These are phyloP conservation scores for Nemania abortiva DNA, from an alignment of 2,329 filamentous ascomycete genomes.

Conservation along the genomic window DNA sequence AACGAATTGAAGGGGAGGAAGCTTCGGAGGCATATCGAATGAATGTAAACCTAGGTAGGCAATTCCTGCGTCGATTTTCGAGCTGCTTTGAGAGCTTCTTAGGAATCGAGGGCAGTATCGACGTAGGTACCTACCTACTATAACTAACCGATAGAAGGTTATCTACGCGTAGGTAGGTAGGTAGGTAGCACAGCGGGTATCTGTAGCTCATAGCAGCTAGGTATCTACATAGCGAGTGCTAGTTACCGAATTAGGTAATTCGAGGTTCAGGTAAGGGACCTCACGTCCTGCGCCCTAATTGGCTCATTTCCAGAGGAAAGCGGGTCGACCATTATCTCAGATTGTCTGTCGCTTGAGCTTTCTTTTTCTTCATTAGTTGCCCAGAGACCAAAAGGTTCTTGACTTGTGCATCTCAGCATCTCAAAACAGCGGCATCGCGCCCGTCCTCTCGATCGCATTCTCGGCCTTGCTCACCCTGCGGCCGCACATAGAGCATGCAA, in stretches of 20 bases:
- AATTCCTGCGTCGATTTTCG: background rate
- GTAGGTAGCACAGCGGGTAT: too few relatives aligned
- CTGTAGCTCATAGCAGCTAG: too few relatives aligned
- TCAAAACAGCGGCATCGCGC: constrained; percentile 11
- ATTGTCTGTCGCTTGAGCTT: background rate
- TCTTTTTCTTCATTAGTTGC: constrained; percentile 21
- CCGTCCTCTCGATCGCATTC: constrained; percentile 2
- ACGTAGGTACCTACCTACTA: constrained; percentile 1
- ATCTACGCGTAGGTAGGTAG: too few relatives aligned
- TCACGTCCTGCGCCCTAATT: constrained; percentile 2
- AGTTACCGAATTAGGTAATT: too few relatives aligned
- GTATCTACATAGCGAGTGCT: too few relatives aligned
- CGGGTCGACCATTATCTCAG: background rate
- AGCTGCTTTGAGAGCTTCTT: background rate
- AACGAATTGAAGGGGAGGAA: constrained; percentile 72
- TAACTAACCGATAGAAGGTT: too few relatives aligned
- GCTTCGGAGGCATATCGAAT: constrained; percentile 48
- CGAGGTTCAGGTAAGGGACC: too few relatives aligned
- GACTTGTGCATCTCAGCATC: background rate
- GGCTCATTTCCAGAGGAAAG: constrained; percentile 1
- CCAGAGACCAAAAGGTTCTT: background rate
- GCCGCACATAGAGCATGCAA: constrained; percentile 22
- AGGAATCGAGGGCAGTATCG: background rate
- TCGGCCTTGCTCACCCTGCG: constrained; percentile 4
- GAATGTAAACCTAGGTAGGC: background rate